Evolutionary conservation across 129 eudicot species (phyloP).

Genomic region (Apium graveolens): DNA sequence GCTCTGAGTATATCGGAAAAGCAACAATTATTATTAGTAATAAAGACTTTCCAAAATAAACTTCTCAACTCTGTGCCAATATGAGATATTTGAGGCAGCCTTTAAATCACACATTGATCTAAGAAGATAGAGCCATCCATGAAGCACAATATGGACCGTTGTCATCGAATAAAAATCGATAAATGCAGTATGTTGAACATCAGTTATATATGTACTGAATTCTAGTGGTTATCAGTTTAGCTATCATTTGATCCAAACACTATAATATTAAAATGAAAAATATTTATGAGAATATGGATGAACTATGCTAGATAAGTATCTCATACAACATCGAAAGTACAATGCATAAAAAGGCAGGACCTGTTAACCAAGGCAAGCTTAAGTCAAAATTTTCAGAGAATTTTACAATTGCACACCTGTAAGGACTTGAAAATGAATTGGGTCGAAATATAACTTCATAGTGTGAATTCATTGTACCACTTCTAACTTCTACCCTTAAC

Average conservation of each 20-base stretch:
- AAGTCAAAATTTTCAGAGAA: background rate
- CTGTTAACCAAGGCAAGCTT: background rate
- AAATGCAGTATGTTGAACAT: background rate
- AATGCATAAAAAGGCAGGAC: too few relatives aligned
- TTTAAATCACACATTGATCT: background rate
- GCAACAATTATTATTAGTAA: background rate
- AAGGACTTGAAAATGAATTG: conserved; percentile 70
- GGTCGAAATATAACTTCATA: conserved; percentile 92
- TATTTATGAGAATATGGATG: background rate
- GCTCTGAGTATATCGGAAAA: background rate
- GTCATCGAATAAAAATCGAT: background rate
- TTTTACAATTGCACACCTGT: conserved; percentile 43
- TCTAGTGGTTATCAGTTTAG: background rate
- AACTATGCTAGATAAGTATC: too few relatives aligned
- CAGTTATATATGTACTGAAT: background rate
- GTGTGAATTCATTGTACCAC: conserved; percentile 58
- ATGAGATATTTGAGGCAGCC: background rate
- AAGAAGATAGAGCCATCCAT: background rate
- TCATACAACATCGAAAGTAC: too few relatives aligned
- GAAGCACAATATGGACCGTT: background rate
- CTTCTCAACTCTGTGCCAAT: background rate
- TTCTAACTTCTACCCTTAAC: conserved; percentile 68
- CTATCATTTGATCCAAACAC: background rate
- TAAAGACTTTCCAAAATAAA: background rate
- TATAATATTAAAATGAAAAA: background rate